Evolutionary conservation across 169 alveolate species (phyloP).

Genomic region (Plasmodium relictum): DNA sequence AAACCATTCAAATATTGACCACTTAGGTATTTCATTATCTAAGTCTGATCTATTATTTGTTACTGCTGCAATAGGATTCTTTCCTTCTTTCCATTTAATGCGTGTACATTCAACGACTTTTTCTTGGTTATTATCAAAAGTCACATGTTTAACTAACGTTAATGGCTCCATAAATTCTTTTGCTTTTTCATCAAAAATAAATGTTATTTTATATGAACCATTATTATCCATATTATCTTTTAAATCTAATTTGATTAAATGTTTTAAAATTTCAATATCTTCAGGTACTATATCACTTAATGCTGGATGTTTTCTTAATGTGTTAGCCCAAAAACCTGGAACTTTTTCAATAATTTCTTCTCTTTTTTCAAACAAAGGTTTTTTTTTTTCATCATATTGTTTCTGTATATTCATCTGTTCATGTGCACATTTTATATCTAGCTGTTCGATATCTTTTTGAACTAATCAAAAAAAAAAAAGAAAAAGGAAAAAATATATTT

Average conservation of each 20-base stretch:
- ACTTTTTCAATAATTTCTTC: constrained; percentile 88
- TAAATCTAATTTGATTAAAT: constrained; percentile 85
- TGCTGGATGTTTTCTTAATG: constrained; percentile 91
- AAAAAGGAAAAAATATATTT: background rate
- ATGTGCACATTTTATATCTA: constrained; percentile 92
- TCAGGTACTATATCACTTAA: constrained; percentile 89
- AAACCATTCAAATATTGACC: constrained; percentile 89
- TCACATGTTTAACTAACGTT: constrained; percentile 88
- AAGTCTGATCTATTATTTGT: constrained; percentile 49
- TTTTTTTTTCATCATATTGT: constrained; percentile 90
- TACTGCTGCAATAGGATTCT: constrained; percentile 73
- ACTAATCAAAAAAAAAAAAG: constrained; percentile 45
- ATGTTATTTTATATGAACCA: constrained; percentile 91
- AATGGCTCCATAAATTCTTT: constrained; percentile 90
- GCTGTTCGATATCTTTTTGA: constrained; percentile 85
- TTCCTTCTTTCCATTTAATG: constrained; percentile 90
- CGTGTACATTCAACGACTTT: constrained; percentile 90
- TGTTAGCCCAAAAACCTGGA: constrained; percentile 92
- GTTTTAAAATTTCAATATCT: constrained; percentile 89
- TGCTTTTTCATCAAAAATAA: constrained; percentile 89
- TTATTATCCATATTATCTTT: constrained; percentile 92
- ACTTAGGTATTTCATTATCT: constrained; percentile 77
- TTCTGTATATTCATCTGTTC: constrained; percentile 92
- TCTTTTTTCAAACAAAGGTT: constrained; percentile 89
- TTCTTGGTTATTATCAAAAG: constrained; percentile 87